These are phyloP conservation scores for Diutina siamensis DNA, from an alignment of 1,139 yeast species.

Conservation along the genomic window DNA sequence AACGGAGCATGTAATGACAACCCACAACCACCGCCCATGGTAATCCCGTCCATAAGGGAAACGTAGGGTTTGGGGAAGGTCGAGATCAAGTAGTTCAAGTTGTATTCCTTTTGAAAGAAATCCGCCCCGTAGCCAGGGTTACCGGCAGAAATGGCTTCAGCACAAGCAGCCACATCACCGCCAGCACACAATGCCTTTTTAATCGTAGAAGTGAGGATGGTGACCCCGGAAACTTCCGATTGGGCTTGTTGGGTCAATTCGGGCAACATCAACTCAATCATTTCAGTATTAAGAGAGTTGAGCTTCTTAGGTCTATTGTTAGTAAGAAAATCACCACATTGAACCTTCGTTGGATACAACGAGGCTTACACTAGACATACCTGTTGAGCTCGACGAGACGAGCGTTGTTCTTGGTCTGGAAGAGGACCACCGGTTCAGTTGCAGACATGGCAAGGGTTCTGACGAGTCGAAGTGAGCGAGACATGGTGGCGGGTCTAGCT, in stretches of 20 bases:
- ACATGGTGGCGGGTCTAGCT: slow-evolving; percentile 7
- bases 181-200: slow-evolving; percentile 69
- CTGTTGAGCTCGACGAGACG: slow-evolving; percentile 63
- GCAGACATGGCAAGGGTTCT: slow-evolving; percentile 3
- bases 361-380: neutral
- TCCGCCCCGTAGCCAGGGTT: slow-evolving; percentile 43
- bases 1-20: slow-evolving; percentile 87
- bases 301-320: slow-evolving; percentile 52
- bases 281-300: slow-evolving; percentile 71
- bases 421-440: slow-evolving; percentile 44
- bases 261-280: slow-evolving; percentile 68
- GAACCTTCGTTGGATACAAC: too few relatives aligned
- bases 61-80: slow-evolving; percentile 79
- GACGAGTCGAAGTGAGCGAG: slow-evolving; percentile 9
- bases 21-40: slow-evolving; percentile 99
- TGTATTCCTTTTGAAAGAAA: slow-evolving; percentile 74
- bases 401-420: slow-evolving; percentile 52
- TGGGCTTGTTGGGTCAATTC: slow-evolving; percentile 69
- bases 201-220: slow-evolving; percentile 61
- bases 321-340: neutral
- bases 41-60: slow-evolving; percentile 80
- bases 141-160: slow-evolving; percentile 36
- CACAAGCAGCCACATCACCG: slow-evolving; percentile 84
- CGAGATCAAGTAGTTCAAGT: slow-evolving; percentile 67
- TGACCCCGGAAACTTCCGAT: slow-evolving; percentile 48